phyloP scores from a whole-genome alignment of 2,329 filamentous ascomycete species.

The Lasiodiplodia sp. region DNA sequence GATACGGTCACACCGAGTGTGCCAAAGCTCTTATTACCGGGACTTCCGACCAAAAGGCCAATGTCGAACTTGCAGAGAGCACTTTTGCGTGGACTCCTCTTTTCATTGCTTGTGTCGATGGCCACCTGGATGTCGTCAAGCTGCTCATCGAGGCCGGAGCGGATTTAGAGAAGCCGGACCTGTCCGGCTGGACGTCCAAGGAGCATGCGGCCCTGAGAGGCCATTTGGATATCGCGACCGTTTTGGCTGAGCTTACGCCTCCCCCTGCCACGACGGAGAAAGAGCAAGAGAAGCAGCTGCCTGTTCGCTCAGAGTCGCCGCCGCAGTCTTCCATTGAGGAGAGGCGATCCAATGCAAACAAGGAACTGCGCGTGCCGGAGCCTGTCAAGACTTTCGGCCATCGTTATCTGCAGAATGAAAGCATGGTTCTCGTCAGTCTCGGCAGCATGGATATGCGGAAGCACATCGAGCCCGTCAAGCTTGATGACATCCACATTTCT shows the following conservation, averaged over 20 bases:
- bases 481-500: slow-evolving; percentile 86
- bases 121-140: slow-evolving; percentile 76
- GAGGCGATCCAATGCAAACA: slow-evolving; percentile 47
- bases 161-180: slow-evolving; percentile 76
- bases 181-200: slow-evolving; percentile 91
- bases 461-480: slow-evolving; percentile 76
- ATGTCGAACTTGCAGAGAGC: slow-evolving; percentile 80
- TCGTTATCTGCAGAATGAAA: slow-evolving; percentile 87
- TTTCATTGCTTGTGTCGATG: slow-evolving; percentile 90
- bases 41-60: slow-evolving; percentile 71
- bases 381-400: slow-evolving; percentile 96
- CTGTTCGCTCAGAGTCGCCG: slow-evolving; percentile 50
- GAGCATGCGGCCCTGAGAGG: slow-evolving; percentile 92
- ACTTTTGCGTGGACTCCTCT: slow-evolving; percentile 95
- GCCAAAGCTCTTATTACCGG: slow-evolving; percentile 77
- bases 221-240: slow-evolving; percentile 79
- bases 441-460: slow-evolving; percentile 96
- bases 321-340: slow-evolving; percentile 64
- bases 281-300: slow-evolving; percentile 22
- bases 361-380: slow-evolving; percentile 66
- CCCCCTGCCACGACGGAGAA: slow-evolving; percentile 41
- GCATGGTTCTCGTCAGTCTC: slow-evolving; percentile 88
- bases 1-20: slow-evolving; percentile 84
- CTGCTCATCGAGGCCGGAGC: slow-evolving; percentile 81
- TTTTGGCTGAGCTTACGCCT: slow-evolving; percentile 67